Conservation (phyloP, 257 asterid genomes). For the Salvia miltiorrhiza region DNA sequence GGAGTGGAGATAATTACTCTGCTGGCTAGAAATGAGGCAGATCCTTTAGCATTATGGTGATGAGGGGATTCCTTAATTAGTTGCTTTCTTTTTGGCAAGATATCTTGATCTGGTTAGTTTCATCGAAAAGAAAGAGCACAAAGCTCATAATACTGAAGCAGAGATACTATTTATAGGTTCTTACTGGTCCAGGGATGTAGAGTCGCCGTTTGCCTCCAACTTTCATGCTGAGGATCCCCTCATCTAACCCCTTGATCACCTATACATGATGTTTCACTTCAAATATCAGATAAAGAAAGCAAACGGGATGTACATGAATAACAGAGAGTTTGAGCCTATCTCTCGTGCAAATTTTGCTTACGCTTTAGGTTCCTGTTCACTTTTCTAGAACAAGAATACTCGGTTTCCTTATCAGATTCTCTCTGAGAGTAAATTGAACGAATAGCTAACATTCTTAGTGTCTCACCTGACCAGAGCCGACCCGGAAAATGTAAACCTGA, state of each 20-base stretch:
- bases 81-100: neutral
- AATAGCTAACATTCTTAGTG: neutral
- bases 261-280: slow-evolving; percentile 23
- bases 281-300: neutral
- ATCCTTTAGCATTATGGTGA: neutral
- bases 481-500: slow-evolving; percentile 74
- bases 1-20: neutral
- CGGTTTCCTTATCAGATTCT: neutral
- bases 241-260: slow-evolving; percentile 98
- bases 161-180: slow-evolving; percentile 16
- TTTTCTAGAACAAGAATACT: neutral
- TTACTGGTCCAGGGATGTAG: slow-evolving; percentile 90
- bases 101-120: neutral
- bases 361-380: neutral
- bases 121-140: neutral
- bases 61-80: neutral
- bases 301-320: neutral
- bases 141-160: neutral
- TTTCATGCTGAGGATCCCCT: slow-evolving; percentile 92
- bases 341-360: neutral
- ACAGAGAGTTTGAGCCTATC: neutral
- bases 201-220: slow-evolving; percentile 90
- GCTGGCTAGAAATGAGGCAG: neutral
- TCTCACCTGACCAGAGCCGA: slow-evolving; percentile 90
- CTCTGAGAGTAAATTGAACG: neutral